Percentiles rank a stretch among this genome's conserved stretches.
These are phyloP conservation scores for Infundibulicybe gibba DNA, from an alignment of 768 basidiomycete species.

Conservation along the genomic window DNA sequence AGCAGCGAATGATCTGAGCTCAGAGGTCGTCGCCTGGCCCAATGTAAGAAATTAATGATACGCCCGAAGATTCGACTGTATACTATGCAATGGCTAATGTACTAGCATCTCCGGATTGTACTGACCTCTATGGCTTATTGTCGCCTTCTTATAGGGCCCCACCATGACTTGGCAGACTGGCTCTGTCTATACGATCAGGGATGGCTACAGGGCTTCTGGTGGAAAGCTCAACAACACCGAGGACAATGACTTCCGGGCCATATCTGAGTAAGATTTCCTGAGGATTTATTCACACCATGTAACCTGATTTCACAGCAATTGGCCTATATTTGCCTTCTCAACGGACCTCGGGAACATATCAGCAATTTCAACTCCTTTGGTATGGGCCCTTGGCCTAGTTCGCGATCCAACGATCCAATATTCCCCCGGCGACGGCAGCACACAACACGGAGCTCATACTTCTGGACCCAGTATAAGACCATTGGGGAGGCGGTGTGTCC, in stretches of 20 bases:
- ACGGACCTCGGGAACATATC: conserved; percentile 46
- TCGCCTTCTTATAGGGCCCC: too few relatives aligned
- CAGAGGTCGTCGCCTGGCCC: conserved; percentile 26
- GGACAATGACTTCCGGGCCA: conserved; percentile 59
- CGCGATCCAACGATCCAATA: conserved; percentile 49
- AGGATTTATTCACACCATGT: too few relatives aligned
- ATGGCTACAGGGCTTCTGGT: too few relatives aligned
- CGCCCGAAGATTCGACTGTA: conserved; percentile 45
- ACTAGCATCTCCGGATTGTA: conserved; percentile 1
- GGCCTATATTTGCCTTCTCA: conserved; percentile 60
- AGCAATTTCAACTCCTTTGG: conserved; percentile 27
- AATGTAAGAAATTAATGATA: conserved; percentile 39
- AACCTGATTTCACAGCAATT: conserved; percentile 29
- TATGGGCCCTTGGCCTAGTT: conserved; percentile 45
- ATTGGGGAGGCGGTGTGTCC: conserved; percentile 27
- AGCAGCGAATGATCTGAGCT: conserved; percentile 15
- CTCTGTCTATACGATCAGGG: too few relatives aligned
- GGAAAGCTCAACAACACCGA: conserved; percentile 41
- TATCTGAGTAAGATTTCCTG: conserved; percentile 11
- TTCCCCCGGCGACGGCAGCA: conserved; percentile 33
- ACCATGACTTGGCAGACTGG: too few relatives aligned
- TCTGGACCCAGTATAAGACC: conserved; percentile 38
- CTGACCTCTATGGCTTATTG: too few relatives aligned
- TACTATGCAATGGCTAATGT: conserved; percentile 42
- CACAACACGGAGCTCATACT: conserved; percentile 41